These are phyloP conservation scores for Aquilaria agallochum DNA, from an alignment of 441 rosid genomes.

Conservation along the genomic window DNA sequence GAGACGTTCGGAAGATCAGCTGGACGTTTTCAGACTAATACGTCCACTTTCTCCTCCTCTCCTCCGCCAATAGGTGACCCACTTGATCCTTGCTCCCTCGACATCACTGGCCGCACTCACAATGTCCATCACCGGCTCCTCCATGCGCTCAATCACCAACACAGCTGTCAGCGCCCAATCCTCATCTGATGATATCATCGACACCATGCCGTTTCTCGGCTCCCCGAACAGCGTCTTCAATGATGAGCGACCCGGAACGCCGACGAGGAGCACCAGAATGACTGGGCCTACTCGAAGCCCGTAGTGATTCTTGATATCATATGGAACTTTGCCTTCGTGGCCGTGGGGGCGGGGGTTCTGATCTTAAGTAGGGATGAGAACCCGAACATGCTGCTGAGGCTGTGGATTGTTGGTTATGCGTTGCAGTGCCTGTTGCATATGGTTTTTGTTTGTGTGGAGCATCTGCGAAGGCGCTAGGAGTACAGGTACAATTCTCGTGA, in stretches of 20 bases:
- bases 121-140: constrained; percentile 14
- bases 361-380: constrained; percentile 55
- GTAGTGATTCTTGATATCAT: constrained; percentile 42
- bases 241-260: constrained; percentile 16
- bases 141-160: not conserved
- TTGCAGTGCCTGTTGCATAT: constrained; percentile 77
- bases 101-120: too few relatives aligned
- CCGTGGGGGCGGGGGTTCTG: constrained; percentile 53
- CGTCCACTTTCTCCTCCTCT: too few relatives aligned
- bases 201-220: constrained; percentile 56
- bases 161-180: constrained; percentile 8
- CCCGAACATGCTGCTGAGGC: constrained; percentile 60
- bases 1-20: too few relatives aligned
- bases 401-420: constrained; percentile 77
- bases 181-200: constrained; percentile 52
- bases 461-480: constrained; percentile 53
- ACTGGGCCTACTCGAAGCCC: constrained; percentile 72
- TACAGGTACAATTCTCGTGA: constrained; percentile 17
- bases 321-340: constrained; percentile 79
- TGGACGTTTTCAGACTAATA: too few relatives aligned
- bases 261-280: constrained; percentile 79
- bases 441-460: constrained; percentile 70
- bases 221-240: constrained; percentile 15
- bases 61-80: too few relatives aligned
- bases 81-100: too few relatives aligned